Percentiles rank a stretch among this genome's conserved stretches.
These are phyloP conservation scores for Auricularia heimuer DNA, from an alignment of 768 basidiomycete genomes.

Conservation along the genomic window DNA sequence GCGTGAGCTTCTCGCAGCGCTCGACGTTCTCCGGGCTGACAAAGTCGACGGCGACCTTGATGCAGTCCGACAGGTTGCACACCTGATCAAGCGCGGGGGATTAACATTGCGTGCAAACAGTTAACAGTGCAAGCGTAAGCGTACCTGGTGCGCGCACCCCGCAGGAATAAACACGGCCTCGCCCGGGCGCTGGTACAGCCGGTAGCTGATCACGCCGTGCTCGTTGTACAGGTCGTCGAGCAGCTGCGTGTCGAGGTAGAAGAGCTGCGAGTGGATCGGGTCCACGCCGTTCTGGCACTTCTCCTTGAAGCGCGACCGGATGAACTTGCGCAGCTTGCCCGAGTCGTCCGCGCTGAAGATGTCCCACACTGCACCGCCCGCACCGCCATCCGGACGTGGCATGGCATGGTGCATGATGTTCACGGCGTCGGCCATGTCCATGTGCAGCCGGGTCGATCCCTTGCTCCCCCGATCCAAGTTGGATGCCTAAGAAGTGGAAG, in stretches of 20 bases:
- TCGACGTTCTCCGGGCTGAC: slow-evolving; percentile 88
- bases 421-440: slow-evolving; percentile 91
- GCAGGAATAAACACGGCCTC: slow-evolving; percentile 95
- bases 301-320: slow-evolving; percentile 52
- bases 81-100: slow-evolving; percentile 39
- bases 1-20: slow-evolving; percentile 75
- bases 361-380: slow-evolving; percentile 88
- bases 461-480: slow-evolving; percentile 56
- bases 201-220: slow-evolving; percentile 63
- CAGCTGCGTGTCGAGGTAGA: slow-evolving; percentile 67
- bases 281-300: slow-evolving; percentile 43
- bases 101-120: slow-evolving; percentile 7
- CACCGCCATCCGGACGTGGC: slow-evolving; percentile 42
- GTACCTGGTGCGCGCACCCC: slow-evolving; percentile 82
- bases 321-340: slow-evolving; percentile 62
- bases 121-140: not conserved
- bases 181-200: slow-evolving; percentile 84
- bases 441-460: slow-evolving; percentile 82
- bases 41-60: slow-evolving; percentile 93
- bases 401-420: slow-evolving; percentile 76
- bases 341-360: slow-evolving; percentile 77
- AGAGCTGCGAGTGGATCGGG: slow-evolving; percentile 85
- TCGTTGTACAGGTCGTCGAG: slow-evolving; percentile 58
- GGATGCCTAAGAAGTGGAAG: slow-evolving; percentile 34
- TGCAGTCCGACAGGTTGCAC: slow-evolving; percentile 85